Conservation (phyloP, 768 basidiomycete genomes). For the Dioszegia aurantiaca region DNA sequence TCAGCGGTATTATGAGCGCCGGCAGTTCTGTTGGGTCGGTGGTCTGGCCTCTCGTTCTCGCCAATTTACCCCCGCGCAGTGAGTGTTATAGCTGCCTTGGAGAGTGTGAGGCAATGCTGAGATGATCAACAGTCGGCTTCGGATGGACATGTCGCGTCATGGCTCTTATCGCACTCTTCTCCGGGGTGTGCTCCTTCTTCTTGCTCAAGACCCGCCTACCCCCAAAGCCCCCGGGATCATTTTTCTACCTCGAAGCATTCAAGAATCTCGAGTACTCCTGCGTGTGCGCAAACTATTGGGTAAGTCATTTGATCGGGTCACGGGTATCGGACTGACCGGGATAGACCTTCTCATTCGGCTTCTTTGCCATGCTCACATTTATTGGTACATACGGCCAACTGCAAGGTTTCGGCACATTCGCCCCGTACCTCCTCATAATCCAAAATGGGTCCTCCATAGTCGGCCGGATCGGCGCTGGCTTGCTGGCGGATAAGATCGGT, state of each 20-base stretch:
- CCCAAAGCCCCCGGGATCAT: conserved; percentile 27
- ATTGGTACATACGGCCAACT: conserved; percentile 30
- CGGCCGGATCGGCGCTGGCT: conserved; percentile 10
- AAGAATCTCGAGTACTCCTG: conserved; percentile 16
- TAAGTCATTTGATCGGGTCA: conserved; percentile 8
- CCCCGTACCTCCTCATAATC: conserved; percentile 27
- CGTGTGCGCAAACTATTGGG: conserved; percentile 12
- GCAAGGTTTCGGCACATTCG: conserved; percentile 14
- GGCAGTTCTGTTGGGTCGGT: conserved; percentile 15
- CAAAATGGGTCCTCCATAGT: conserved; percentile 8
- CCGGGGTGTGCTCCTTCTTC: conserved; percentile 18
- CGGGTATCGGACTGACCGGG: neutral
- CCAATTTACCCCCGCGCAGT: conserved; percentile 10
- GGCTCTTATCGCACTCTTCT: conserved; percentile 17
- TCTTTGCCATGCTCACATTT: conserved; percentile 25
- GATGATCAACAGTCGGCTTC: conserved; percentile 29
- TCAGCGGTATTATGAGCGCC: neutral
- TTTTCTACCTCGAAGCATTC: conserved; percentile 25
- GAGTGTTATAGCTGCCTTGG: neutral
- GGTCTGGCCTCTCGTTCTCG: conserved; percentile 14
- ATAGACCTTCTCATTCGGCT: conserved; percentile 24
- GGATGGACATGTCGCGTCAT: conserved; percentile 31
- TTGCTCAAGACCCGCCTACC: conserved; percentile 29
- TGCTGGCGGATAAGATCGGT: conserved; percentile 12
- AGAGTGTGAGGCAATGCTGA: neutral